These are phyloP conservation scores for Trichoderma sp. DNA, from an alignment of 2,329 filamentous ascomycete species.

Conservation along the genomic window DNA sequence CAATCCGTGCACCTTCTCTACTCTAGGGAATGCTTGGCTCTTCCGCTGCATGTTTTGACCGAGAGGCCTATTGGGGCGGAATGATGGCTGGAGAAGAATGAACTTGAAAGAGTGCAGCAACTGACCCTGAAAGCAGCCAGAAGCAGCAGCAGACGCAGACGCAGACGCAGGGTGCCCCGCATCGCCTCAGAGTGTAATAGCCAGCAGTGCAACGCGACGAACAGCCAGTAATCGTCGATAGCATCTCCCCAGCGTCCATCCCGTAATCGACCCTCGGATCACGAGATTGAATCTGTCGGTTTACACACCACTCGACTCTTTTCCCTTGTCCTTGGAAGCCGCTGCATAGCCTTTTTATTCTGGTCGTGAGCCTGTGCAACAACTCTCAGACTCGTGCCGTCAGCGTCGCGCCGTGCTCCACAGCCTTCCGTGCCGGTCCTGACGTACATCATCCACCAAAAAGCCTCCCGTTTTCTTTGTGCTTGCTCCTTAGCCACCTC, in stretches of 20 bases:
- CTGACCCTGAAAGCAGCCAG: conserved; percentile 13
- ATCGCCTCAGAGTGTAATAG: conserved; percentile 19
- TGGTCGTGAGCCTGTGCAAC: conserved; percentile 17
- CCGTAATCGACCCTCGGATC: conserved; percentile 1
- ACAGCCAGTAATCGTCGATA: conserved; percentile 2
- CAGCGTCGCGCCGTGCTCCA: conserved; percentile 24
- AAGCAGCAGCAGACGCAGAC: conserved; percentile 9
- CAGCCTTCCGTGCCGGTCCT: conserved; percentile 23
- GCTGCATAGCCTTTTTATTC: conserved; percentile 14
- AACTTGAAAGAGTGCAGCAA: conserved; percentile 6
- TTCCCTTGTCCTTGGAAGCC: not conserved
- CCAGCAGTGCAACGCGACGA: conserved; percentile 4
- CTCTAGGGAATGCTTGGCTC: not conserved
- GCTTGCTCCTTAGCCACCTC: conserved; percentile 19
- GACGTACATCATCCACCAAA: conserved; percentile 24
- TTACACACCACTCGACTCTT: not conserved
- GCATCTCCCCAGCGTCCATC: not conserved
- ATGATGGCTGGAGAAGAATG: conserved; percentile 13
- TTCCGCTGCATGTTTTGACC: not conserved
- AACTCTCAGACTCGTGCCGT: conserved; percentile 15
- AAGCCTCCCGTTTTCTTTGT: conserved; percentile 21
- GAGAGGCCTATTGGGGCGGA: not conserved
- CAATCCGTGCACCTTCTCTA: not conserved
- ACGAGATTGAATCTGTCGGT: not conserved
- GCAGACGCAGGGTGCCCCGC: conserved; percentile 21